Evolutionary conservation across 164 flowering plant species (phyloP).

Genomic region (Vitis cinerea): DNA sequence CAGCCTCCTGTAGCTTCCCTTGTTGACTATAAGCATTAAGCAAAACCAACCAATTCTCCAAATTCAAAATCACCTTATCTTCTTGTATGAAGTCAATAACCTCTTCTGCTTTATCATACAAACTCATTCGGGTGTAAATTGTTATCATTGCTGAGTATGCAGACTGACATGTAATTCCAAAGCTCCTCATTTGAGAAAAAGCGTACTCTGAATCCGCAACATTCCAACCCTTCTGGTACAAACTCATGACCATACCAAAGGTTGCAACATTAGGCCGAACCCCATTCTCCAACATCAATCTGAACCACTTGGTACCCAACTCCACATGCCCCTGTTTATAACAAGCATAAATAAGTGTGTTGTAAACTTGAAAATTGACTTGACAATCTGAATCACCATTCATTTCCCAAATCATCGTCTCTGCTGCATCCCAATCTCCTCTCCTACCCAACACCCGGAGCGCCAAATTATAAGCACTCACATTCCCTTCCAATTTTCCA

Average conservation of each 20-base stretch:
- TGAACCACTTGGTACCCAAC: slow-evolving; percentile 71
- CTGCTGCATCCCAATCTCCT: slow-evolving; percentile 65
- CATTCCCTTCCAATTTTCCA: slow-evolving; percentile 62
- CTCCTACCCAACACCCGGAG: slow-evolving; percentile 67
- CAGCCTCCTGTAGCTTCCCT: slow-evolving; percentile 77
- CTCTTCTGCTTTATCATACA: slow-evolving; percentile 71
- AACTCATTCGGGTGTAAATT: slow-evolving; percentile 68
- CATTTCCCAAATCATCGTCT: slow-evolving; percentile 52
- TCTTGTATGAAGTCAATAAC: slow-evolving; percentile 52
- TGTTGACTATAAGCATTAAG: slow-evolving; percentile 88
- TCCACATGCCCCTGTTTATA: slow-evolving; percentile 46
- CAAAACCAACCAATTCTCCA: slow-evolving; percentile 87
- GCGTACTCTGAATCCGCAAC: slow-evolving; percentile 76
- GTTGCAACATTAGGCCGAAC: slow-evolving; percentile 77
- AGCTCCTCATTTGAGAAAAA: slow-evolving; percentile 64
- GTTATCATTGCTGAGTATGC: slow-evolving; percentile 95
- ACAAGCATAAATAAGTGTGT: slow-evolving; percentile 73
- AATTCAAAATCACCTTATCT: slow-evolving; percentile 53
- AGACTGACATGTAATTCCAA: slow-evolving; percentile 44
- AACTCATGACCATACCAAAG: slow-evolving; percentile 88
- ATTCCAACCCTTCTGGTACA: slow-evolving; percentile 69
- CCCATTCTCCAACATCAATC: slow-evolving; percentile 62
- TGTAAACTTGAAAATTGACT: slow-evolving; percentile 62
- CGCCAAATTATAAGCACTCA: slow-evolving; percentile 52
- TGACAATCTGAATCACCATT: slow-evolving; percentile 29